These are phyloP conservation scores for Proliferodiscus dingleyae DNA, from an alignment of 2,329 filamentous ascomycete genomes.

Conservation along the genomic window DNA sequence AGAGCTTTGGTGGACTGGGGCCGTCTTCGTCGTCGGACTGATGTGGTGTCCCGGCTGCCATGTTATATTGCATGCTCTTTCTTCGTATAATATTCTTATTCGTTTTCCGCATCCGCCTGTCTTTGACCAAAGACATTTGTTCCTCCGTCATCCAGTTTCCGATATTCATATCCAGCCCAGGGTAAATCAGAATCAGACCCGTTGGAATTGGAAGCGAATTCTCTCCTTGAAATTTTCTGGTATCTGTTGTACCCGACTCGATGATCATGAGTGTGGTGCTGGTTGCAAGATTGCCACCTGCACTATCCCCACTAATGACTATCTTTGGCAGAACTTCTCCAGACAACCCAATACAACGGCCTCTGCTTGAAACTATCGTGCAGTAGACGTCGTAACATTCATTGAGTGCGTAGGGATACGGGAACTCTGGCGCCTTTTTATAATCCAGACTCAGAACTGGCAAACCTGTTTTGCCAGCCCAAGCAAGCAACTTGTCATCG, in stretches of 20 bases:
- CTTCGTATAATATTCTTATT: slow-evolving; percentile 74
- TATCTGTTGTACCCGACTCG: slow-evolving; percentile 60
- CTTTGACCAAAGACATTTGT: slow-evolving; percentile 90
- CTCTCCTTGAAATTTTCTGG: slow-evolving; percentile 51
- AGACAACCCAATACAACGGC: slow-evolving; percentile 69
- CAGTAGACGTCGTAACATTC: slow-evolving; percentile 86
- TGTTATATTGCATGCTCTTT: slow-evolving; percentile 85
- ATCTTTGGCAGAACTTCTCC: slow-evolving; percentile 62
- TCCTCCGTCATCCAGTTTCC: slow-evolving; percentile 99
- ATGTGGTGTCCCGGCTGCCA: slow-evolving; percentile 77
- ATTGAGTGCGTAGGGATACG: slow-evolving; percentile 80
- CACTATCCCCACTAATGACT: slow-evolving; percentile 74
- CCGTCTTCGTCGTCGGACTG: slow-evolving; percentile 67
- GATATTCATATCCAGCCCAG: slow-evolving; percentile 92
- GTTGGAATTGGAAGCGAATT: slow-evolving; percentile 66
- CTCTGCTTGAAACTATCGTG: slow-evolving; percentile 65
- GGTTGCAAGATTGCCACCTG: slow-evolving; percentile 75
- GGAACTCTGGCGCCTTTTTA: slow-evolving; percentile 76
- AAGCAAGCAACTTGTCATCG: slow-evolving; percentile 89
- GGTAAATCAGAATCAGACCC: slow-evolving; percentile 82
- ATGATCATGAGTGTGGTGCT: slow-evolving; percentile 85
- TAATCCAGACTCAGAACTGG: slow-evolving; percentile 91
- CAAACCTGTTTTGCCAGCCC: slow-evolving; percentile 84
- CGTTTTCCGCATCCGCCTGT: slow-evolving; percentile 70
- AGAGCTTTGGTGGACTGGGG: slow-evolving; percentile 33